Percentiles rank a stretch among this genome's conserved stretches.
Conservation (phyloP, 495 filamentous ascomycete species). For the Podospora bellae-mahoneyi region DNA sequence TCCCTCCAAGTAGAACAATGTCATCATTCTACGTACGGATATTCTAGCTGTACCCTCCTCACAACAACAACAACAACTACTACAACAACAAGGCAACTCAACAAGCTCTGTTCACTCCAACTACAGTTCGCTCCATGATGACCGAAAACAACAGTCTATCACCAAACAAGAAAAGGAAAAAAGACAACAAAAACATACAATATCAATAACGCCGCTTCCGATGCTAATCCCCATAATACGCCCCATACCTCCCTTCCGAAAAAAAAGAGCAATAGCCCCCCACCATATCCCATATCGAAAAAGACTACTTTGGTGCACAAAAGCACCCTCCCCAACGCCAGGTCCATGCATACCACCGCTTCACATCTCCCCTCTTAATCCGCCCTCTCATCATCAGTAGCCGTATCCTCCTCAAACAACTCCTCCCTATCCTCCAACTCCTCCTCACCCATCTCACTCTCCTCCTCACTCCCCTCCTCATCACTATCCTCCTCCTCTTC, state of each 20-base stretch:
- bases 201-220: not conserved
- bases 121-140: not conserved
- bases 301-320: not conserved
- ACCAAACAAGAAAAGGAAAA: not conserved
- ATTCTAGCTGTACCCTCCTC: not conserved
- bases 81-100: not conserved
- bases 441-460: conserved; percentile 48
- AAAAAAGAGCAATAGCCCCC: not conserved
- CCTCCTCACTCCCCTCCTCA: conserved; percentile 28
- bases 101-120: not conserved
- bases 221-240: not conserved
- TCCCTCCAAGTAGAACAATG: not conserved
- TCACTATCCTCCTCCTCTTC: conserved; percentile 49
- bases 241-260: not conserved
- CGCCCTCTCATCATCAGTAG: conserved; percentile 39
- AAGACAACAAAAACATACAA: too few relatives aligned
- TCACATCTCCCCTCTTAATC: not conserved
- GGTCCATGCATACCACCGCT: not conserved
- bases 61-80: not conserved
- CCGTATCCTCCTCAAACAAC: conserved; percentile 43
- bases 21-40: not conserved
- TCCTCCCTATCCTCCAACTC: not conserved
- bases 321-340: too few relatives aligned
- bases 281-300: not conserved
- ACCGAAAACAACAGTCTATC: not conserved